A percentile compares a stretch with the other conserved stretches of the same genome.
These are phyloP conservation scores for Phytophthora fragariae DNA, from an alignment of 352 stramenopile genomes.

Conservation along the genomic window DNA sequence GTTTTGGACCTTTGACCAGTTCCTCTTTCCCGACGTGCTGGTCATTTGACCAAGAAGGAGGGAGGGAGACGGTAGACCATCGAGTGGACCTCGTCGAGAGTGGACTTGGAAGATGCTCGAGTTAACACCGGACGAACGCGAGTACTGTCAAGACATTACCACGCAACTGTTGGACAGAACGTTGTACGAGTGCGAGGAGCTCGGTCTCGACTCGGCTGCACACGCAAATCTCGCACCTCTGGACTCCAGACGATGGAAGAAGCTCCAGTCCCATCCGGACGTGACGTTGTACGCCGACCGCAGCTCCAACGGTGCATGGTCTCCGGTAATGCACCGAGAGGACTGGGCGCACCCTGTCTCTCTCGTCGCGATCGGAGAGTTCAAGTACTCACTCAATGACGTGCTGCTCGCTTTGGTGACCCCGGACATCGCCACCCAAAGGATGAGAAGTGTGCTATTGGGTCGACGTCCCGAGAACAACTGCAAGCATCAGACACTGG, in stretches of 20 bases:
- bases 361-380: constrained; percentile 22
- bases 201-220: constrained; percentile 13
- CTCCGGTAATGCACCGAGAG: constrained; percentile 24
- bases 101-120: constrained; percentile 18
- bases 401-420: constrained; percentile 24
- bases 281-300: constrained; percentile 37
- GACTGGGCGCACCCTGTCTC: constrained; percentile 27
- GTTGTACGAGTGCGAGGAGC: constrained; percentile 34
- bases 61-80: constrained; percentile 1
- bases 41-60: not conserved
- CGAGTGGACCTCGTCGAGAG: constrained; percentile 3
- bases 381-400: constrained; percentile 29
- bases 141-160: constrained; percentile 33
- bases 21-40: constrained; percentile 2
- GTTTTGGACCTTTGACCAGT: constrained; percentile 20
- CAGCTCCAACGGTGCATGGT: constrained; percentile 23
- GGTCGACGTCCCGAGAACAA: constrained; percentile 19
- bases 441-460: constrained; percentile 24
- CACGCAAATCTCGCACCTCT: constrained; percentile 15
- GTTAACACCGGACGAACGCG: constrained; percentile 23
- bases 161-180: constrained; percentile 32
- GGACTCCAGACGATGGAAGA: constrained; percentile 33
- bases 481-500: constrained; percentile 16
- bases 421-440: constrained; percentile 22
- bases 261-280: constrained; percentile 31